A percentile compares a stretch with the other conserved stretches of the same genome.
Conservation (phyloP, 1,139 yeast species). For the Protomyces pachydermus region DNA sequence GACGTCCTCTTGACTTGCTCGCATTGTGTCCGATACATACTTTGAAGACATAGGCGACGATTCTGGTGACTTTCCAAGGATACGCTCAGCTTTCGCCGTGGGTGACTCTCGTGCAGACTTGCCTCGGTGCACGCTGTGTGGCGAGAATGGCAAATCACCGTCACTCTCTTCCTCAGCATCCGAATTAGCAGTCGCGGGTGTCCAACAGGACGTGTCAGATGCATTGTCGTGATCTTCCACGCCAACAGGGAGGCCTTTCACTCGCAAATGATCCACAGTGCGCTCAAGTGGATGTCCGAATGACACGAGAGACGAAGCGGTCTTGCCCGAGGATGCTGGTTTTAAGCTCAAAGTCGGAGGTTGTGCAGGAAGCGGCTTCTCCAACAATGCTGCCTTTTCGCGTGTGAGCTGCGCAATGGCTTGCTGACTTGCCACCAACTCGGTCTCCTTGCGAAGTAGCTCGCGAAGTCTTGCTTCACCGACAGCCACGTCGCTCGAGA, state of each 20-base stretch:
- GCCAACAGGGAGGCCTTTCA: not conserved
- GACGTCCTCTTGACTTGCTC: not conserved
- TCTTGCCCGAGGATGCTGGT: not conserved
- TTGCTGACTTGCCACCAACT: not conserved
- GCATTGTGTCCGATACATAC: conserved; percentile 8
- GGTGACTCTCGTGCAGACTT: not conserved
- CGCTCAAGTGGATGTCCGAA: not conserved
- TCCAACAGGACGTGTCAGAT: not conserved
- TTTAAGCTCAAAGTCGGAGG: not conserved
- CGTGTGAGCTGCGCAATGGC: not conserved
- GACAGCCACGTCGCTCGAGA: not conserved
- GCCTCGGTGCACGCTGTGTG: not conserved
- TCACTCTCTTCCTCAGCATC: not conserved
- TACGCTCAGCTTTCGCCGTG: conserved; percentile 16
- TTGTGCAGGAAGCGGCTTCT: not conserved
- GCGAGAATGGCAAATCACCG: not conserved
- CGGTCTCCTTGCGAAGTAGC: not conserved
- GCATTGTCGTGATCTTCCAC: not conserved
- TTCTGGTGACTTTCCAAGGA: conserved; percentile 8
- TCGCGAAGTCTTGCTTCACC: not conserved
- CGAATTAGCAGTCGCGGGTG: not conserved
- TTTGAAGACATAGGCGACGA: conserved; percentile 2
- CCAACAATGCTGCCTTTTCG: not conserved
- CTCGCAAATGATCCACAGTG: not conserved
- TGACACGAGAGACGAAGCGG: not conserved